Conservation (phyloP, 148 eudicot genomes). For the Fagopyrum esculentum region DNA sequence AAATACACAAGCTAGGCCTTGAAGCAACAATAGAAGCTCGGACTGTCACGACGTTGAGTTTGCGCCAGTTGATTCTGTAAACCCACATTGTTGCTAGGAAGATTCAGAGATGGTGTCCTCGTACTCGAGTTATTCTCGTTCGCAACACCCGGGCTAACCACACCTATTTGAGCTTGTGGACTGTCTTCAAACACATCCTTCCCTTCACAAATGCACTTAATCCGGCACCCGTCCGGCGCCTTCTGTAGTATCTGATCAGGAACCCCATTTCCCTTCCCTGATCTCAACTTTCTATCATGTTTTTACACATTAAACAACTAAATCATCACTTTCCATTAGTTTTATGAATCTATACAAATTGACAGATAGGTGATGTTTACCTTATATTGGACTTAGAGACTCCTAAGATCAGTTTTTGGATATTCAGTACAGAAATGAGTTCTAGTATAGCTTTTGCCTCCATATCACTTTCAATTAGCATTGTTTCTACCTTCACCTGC, state of each 20-base stretch:
- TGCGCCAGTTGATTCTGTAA: background rate
- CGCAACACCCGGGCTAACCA: background rate
- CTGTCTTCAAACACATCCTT: conserved; percentile 29
- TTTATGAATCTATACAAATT: background rate
- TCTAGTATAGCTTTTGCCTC: conserved; percentile 63
- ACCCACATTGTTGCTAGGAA: background rate
- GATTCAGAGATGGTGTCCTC: background rate
- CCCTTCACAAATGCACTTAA: conserved; percentile 65
- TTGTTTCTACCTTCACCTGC: conserved; percentile 83
- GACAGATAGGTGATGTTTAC: conserved; percentile 16
- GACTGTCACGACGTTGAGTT: background rate
- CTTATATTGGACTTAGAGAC: conserved; percentile 55
- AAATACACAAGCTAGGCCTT: conserved; percentile 2
- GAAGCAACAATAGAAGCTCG: conserved; percentile 9
- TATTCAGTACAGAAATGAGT: conserved; percentile 68
- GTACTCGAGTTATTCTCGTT: background rate
- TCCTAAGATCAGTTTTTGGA: conserved; percentile 56
- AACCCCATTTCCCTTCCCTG: conserved; percentile 42
- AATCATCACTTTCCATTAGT: background rate
- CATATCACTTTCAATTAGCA: conserved; percentile 65
- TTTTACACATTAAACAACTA: background rate
- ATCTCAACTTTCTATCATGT: conserved; percentile 43
- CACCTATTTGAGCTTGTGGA: background rate
- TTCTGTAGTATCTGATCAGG: conserved; percentile 43
- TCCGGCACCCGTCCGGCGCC: conserved; percentile 50